Base-by-base conservation (phyloP, 202 grass and related monocot species). In the Carex arenaria region DNA sequence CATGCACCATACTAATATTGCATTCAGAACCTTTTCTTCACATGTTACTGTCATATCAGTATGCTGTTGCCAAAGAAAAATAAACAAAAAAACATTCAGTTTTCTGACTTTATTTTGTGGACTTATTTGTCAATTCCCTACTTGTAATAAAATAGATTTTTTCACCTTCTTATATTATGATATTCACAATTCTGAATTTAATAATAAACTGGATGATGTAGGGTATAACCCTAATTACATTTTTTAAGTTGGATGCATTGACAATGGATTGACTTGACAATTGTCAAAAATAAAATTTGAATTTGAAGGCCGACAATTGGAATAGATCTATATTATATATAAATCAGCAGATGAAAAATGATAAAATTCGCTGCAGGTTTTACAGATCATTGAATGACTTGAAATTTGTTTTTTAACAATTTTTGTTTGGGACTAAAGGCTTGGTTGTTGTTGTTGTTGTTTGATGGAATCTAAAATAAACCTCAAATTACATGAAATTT, bases 11-110 rank as follows among this genome's bases (percentile, higher is more conserved):
- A 89, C 70, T 88, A 98, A 85, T 83, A 98, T 88, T 72, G 91
- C 89, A 89, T 98, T 89, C 66, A 98, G 67, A 85, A 98, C 92
- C 61, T 86, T 98, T 85, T 98, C 95, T 90, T 98, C 95, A 7
- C 86, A 98, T 70, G 91, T 95, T 79, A 98, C 92, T 66, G 95
- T 98, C 92, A 98, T 93, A 86, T 98, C 93, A 85, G 55, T 62
- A 79, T 98, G 89, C 95, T 98, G 92, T 87, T 49, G 6, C 15
- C 47, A 80, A 23, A 40, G 38, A 40, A 63, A 19, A 64, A 80
- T 22, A 64, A 80, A 1, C 38, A 40, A 7, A 40, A 64, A 64
- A 23, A 3, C 36, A 6, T 17, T 56, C 20, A 31, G 32, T 56
- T 77, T 57, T 77, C 23, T n/a, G 26, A 34, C 20, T 77, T 77